phyloP scores from a whole-genome alignment of 2,329 filamentous ascomycete species.

The Teratosphaeria zuluensis region DNA sequence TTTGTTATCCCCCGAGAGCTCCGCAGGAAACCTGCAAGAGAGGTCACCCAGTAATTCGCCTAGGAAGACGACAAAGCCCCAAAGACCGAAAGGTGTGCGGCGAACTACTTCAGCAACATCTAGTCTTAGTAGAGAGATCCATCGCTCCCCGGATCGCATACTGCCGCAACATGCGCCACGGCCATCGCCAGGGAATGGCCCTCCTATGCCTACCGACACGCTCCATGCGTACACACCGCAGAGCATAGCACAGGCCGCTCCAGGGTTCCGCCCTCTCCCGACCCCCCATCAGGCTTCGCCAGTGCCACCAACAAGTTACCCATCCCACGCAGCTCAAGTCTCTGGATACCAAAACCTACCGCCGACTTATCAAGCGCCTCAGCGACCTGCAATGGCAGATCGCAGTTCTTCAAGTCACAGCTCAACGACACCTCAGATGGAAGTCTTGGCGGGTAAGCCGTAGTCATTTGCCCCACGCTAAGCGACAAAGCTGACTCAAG shows the following conservation, averaged over 20 bases:
- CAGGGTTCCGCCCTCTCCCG: constrained; percentile 2
- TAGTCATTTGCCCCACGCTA: neutral
- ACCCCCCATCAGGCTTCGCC: constrained; percentile 2
- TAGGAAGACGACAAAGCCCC: neutral
- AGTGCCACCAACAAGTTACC: constrained; percentile 16
- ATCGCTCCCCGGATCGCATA: constrained; percentile 21
- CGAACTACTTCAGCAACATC: constrained; percentile 23
- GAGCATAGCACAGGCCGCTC: constrained; percentile 5
- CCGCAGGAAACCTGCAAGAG: constrained; percentile 13
- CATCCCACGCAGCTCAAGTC: constrained; percentile 3
- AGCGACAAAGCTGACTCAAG: constrained; percentile 1
- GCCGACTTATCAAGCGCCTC: constrained; percentile 4
- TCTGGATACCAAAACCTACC: neutral
- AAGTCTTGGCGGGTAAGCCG: constrained; percentile 36
- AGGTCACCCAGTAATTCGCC: constrained; percentile 14
- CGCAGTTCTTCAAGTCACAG: constrained; percentile 34
- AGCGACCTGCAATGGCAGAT: constrained; percentile 20
- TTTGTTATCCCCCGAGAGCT: constrained; percentile 36
- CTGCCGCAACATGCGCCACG: constrained; percentile 2
- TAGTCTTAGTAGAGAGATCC: constrained; percentile 33
- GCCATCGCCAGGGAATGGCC: constrained; percentile 3
- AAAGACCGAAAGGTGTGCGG: neutral
- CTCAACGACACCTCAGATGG: constrained; percentile 38
- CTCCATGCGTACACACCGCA: constrained; percentile 6
- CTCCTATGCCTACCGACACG: neutral